These are phyloP conservation scores for Gloeopeniophorella convolvens DNA, from an alignment of 768 basidiomycete genomes.

Conservation along the genomic window DNA sequence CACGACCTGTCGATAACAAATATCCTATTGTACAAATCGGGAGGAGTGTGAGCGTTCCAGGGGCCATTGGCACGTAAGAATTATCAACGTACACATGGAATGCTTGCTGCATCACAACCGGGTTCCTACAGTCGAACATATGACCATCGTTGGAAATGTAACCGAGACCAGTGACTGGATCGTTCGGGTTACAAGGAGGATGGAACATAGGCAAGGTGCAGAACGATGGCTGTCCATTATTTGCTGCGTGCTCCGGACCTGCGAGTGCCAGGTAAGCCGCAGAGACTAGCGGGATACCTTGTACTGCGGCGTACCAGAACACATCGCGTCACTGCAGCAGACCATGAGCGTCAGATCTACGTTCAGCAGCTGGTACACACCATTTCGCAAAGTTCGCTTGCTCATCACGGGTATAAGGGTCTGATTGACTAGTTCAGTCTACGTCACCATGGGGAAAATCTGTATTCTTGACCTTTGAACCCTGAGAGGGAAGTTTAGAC, in stretches of 20 bases:
- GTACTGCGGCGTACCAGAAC: constrained; percentile 33
- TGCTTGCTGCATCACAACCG: constrained; percentile 43
- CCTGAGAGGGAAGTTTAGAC: constrained; percentile 30
- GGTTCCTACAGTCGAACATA: constrained; percentile 46
- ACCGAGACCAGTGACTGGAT: constrained; percentile 29
- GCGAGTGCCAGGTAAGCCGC: not conserved
- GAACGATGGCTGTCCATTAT: constrained; percentile 40
- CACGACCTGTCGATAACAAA: constrained; percentile 46
- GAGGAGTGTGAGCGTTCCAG: too few relatives aligned
- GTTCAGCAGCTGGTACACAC: constrained; percentile 26
- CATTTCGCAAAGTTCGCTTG: constrained; percentile 47
- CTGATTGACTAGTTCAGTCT: constrained; percentile 23
- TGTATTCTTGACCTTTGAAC: constrained; percentile 39
- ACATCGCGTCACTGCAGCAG: constrained; percentile 41
- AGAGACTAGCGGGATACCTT: not conserved
- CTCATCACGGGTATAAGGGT: constrained; percentile 54
- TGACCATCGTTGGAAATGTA: constrained; percentile 55
- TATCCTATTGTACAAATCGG: too few relatives aligned
- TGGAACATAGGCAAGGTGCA: constrained; percentile 53
- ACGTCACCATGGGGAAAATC: not conserved
- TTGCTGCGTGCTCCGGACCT: constrained; percentile 47
- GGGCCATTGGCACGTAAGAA: too few relatives aligned
- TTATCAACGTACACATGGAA: constrained; percentile 56
- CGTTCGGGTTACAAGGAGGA: constrained; percentile 27
- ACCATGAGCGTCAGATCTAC: not conserved